phyloP scores from a whole-genome alignment of 768 basidiomycete genomes.

The Termitomyces sp. region DNA sequence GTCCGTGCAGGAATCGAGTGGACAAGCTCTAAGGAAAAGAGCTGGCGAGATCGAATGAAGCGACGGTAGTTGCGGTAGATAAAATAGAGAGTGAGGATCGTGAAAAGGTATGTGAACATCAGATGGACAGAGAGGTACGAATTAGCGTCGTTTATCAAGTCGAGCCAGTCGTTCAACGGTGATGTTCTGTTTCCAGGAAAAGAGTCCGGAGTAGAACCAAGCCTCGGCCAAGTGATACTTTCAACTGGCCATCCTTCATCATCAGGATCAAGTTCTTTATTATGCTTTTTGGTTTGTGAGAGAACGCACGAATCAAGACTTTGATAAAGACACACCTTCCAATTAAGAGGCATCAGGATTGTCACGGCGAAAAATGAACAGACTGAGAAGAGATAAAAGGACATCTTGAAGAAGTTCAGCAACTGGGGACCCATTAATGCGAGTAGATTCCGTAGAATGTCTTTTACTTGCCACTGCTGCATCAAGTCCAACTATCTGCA shows the following conservation, averaged over 20 bases:
- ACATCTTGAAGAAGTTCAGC: slow-evolving; percentile 92
- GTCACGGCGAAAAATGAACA: slow-evolving; percentile 77
- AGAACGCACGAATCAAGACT: slow-evolving; percentile 1
- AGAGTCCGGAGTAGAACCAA: slow-evolving; percentile 17
- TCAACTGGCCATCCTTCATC: slow-evolving; percentile 38
- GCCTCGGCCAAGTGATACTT: slow-evolving; percentile 41
- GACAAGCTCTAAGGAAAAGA: slow-evolving; percentile 91
- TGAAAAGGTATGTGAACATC: slow-evolving; percentile 92
- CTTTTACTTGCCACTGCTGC: slow-evolving; percentile 77
- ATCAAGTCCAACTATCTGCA: slow-evolving; percentile 95
- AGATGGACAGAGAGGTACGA: slow-evolving; percentile 87
- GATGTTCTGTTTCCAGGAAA: slow-evolving; percentile 26
- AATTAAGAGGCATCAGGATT: slow-evolving; percentile 94
- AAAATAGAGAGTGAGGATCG: slow-evolving; percentile 77
- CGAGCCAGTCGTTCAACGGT: slow-evolving; percentile 63
- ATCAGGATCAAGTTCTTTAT: slow-evolving; percentile 63
- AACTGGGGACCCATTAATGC: slow-evolving; percentile 41
- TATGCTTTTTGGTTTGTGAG: slow-evolving; percentile 42
- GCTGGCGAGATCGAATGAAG: slow-evolving; percentile 85
- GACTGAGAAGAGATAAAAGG: slow-evolving; percentile 85
- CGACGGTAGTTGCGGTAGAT: slow-evolving; percentile 86
- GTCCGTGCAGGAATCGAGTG: slow-evolving; percentile 94
- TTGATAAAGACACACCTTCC: slow-evolving; percentile 54
- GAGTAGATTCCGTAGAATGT: background rate
- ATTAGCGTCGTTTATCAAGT: slow-evolving; percentile 86